Base-by-base conservation (phyloP, 2,329 filamentous ascomycete genomes). In the Neocucurbitaria cava region DNA sequence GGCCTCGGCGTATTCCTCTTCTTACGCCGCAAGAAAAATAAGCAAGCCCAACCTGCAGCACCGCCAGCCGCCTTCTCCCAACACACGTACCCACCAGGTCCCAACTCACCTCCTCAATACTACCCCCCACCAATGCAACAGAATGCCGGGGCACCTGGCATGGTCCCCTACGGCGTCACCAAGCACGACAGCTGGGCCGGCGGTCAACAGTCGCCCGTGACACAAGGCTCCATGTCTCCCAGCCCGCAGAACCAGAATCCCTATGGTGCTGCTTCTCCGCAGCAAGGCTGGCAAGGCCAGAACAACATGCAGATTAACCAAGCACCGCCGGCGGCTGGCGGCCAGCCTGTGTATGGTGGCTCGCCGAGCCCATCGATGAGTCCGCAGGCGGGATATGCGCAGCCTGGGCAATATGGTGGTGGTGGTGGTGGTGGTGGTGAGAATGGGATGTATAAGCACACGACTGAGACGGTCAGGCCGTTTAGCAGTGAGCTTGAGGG, bases 401-500 rank as follows among this genome's bases (percentile, higher is more conserved):
- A 60, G 30, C 51, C 33, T 17, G 36, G 28, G 33, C 47, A 36
- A 21, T 51, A 56, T 36, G 24, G 45, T n/a, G 41, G 39, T 36
- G 24, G 45, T n/a, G 41, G 39, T 36, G 24, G 45, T n/a, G 41
- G 39, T 36, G 24, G 45, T n/a, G 41, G 39, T 45, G 36, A 45
- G 35, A 31, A 26, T 15, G 47, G 35, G 21, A 31, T 35, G 31
- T 41, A 56, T 21, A 48, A 44, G 36, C 52, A 52, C 11, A 26
- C 43, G 3, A 40, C 43, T n/a, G 55, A 56, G 6, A 46, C 53
- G 20, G 41, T 30, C 3, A 56, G 58, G 30, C 61, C 65, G n/a
- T 63, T 66, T 21, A 64, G 62, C 3, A 61, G 58, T 33, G 65
- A 66, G 47, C 31, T 68, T 36, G 64, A 67, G 42, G 59, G 54